Evolutionary conservation across 306 rosid species (phyloP).

Genomic region (Fagus crenata): DNA sequence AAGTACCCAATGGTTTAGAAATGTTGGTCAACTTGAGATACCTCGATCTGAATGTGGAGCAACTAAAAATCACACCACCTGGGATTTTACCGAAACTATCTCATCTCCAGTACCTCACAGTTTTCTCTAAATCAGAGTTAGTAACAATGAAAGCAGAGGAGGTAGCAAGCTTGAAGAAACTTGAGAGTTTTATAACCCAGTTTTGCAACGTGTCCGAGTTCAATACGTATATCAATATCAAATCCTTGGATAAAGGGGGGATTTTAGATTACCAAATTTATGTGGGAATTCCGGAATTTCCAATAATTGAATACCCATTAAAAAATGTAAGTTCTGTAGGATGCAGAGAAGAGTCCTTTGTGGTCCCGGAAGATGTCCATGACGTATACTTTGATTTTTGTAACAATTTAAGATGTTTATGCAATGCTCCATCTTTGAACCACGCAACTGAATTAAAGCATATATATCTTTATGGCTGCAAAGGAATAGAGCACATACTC

Average conservation of each 20-base stretch:
- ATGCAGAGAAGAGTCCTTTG: no score
- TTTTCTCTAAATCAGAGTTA: background rate
- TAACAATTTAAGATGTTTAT: no score
- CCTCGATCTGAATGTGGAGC: conserved; percentile 19
- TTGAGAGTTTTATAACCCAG: conserved; percentile 10
- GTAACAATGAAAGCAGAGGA: conserved; percentile 14
- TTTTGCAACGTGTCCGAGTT: conserved; percentile 5
- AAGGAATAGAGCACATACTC: no score
- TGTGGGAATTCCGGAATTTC: no score
- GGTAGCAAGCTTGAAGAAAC: background rate
- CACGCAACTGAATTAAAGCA: no score
- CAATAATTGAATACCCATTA: no score
- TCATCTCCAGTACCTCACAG: conserved; percentile 16
- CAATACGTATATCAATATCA: conserved; percentile 9
- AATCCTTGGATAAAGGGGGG: background rate
- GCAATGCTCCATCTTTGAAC: no score
- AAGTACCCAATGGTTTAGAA: conserved; percentile 26
- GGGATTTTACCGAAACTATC: conserved; percentile 10
- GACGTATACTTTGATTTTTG: no score
- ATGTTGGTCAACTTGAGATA: conserved; percentile 18
- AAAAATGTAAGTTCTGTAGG: no score
- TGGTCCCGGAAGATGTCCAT: no score
- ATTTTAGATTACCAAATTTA: no score
- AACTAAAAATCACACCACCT: background rate
- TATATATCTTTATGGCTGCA: accelerated